Conservation (phyloP, 208 protist species). For the Trypanosoma rangeli region DNA sequence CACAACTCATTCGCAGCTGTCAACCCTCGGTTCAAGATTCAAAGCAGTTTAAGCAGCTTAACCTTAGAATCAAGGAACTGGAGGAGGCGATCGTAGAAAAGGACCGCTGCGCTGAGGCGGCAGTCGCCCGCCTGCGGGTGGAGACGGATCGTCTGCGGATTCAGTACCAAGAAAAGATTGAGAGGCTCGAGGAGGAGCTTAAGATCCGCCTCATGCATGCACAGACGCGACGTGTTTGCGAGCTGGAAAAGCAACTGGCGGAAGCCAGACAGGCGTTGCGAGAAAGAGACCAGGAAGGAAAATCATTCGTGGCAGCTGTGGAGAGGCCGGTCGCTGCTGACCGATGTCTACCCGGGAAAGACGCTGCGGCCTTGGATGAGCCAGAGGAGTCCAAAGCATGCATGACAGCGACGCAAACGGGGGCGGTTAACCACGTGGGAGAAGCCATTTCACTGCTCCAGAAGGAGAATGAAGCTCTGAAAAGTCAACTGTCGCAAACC, state of each 20-base stretch:
- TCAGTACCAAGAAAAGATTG: slow-evolving; percentile 62
- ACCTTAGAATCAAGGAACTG: slow-evolving; percentile 44
- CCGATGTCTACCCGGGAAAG: not conserved
- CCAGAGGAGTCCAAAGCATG: not conserved
- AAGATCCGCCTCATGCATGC: slow-evolving; percentile 29
- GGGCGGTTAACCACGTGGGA: not conserved
- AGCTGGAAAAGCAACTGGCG: slow-evolving; percentile 34
- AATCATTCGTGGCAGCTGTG: not conserved
- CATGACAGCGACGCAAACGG: not conserved
- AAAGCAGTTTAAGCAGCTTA: slow-evolving; percentile 49
- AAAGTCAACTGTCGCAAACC: slow-evolving; percentile 16
- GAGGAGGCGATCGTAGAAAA: slow-evolving; percentile 64
- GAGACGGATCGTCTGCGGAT: slow-evolving; percentile 56
- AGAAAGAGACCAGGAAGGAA: slow-evolving; percentile 15
- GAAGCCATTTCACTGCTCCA: slow-evolving; percentile 7
- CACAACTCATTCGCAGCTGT: slow-evolving; percentile 60
- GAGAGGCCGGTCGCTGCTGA: not conserved
- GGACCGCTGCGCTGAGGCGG: slow-evolving; percentile 56
- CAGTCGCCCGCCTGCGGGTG: slow-evolving; percentile 48
- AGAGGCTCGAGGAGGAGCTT: slow-evolving; percentile 40
- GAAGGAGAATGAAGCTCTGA: slow-evolving; percentile 21
- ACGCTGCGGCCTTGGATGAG: not conserved
- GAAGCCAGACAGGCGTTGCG: slow-evolving; percentile 19
- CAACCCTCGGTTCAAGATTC: slow-evolving; percentile 40
- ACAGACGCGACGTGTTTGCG: slow-evolving; percentile 28